phyloP scores from a whole-genome alignment of 495 filamentous ascomycete genomes.

The Cercophora newfieldiana region DNA sequence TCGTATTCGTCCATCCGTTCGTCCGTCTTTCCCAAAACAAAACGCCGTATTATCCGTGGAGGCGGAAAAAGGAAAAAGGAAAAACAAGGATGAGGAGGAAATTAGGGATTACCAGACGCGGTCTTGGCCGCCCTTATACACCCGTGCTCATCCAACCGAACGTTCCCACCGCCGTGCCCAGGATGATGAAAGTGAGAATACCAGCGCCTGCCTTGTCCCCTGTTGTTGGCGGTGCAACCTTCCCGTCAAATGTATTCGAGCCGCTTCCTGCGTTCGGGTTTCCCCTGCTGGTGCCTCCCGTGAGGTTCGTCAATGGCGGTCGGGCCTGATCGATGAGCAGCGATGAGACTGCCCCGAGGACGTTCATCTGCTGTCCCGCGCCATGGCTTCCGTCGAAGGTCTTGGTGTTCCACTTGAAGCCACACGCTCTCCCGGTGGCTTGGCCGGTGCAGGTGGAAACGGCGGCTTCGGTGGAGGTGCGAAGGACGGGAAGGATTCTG shows the following conservation, averaged over 20 bases:
- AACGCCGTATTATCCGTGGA: background rate
- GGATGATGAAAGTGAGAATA: constrained; percentile 58
- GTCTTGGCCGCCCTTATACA: constrained; percentile 9
- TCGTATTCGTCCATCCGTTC: background rate
- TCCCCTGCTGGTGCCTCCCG: constrained; percentile 65
- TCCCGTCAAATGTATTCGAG: constrained; percentile 19
- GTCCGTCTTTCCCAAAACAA: background rate
- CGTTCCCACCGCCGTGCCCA: constrained; percentile 37
- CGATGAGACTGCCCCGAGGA: constrained; percentile 62
- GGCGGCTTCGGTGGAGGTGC: constrained; percentile 66
- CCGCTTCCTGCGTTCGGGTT: constrained; percentile 60
- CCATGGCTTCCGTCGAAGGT: constrained; percentile 61
- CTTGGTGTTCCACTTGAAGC: constrained; percentile 63
- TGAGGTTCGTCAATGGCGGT: constrained; percentile 55
- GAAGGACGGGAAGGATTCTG: constrained; percentile 64
- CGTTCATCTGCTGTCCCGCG: constrained; percentile 71
- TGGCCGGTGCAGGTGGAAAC: constrained; percentile 66
- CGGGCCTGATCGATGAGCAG: constrained; percentile 43
- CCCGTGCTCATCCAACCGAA: constrained; percentile 52
- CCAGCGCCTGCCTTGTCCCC: constrained; percentile 67
- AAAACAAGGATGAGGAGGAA: background rate
- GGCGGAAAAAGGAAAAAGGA: background rate
- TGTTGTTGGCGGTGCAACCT: constrained; percentile 45
- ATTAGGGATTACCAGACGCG: background rate
- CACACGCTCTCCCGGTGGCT: constrained; percentile 60